phyloP scores from a whole-genome alignment of 441 rosid species.

The Gossypium davidsonii region DNA sequence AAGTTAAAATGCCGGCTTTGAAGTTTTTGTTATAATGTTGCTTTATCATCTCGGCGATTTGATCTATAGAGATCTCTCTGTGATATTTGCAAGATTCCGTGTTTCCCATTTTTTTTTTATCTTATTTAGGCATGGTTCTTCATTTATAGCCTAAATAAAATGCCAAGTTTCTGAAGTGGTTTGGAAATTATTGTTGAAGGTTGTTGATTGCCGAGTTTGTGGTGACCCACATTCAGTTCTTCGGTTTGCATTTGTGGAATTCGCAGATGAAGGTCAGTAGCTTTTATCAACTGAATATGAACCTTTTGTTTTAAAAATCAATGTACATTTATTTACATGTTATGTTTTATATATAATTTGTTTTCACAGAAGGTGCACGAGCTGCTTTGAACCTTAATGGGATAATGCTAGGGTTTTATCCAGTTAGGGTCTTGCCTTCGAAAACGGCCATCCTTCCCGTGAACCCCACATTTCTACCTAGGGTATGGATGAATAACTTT shows the following conservation, averaged over 20 bases:
- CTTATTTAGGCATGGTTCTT: background rate
- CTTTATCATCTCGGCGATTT: background rate
- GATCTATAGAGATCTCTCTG: background rate
- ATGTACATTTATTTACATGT: slow-evolving; percentile 1
- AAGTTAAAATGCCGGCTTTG: slow-evolving; percentile 23
- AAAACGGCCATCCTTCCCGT: slow-evolving; percentile 77
- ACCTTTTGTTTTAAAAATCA: background rate
- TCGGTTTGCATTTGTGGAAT: slow-evolving; percentile 73
- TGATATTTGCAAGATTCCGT: background rate
- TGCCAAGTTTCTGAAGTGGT: background rate
- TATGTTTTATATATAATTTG: slow-evolving; percentile 5
- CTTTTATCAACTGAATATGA: background rate
- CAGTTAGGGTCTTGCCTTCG: slow-evolving; percentile 68
- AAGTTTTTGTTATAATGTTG: background rate
- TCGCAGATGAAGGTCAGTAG: slow-evolving; percentile 62
- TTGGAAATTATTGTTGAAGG: slow-evolving; percentile 32
- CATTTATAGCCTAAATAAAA: background rate
- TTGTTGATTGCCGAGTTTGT: slow-evolving; percentile 69
- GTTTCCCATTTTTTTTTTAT: background rate
- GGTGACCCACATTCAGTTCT: slow-evolving; percentile 75
- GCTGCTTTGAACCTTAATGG: slow-evolving; percentile 57
- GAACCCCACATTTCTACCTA: slow-evolving; percentile 67
- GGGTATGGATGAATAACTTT: slow-evolving; percentile 31
- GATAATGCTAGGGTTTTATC: slow-evolving; percentile 62
- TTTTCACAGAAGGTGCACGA: slow-evolving; percentile 48